Conservation (phyloP, 2,329 filamentous ascomycete species). For the Claviceps sp. region DNA sequence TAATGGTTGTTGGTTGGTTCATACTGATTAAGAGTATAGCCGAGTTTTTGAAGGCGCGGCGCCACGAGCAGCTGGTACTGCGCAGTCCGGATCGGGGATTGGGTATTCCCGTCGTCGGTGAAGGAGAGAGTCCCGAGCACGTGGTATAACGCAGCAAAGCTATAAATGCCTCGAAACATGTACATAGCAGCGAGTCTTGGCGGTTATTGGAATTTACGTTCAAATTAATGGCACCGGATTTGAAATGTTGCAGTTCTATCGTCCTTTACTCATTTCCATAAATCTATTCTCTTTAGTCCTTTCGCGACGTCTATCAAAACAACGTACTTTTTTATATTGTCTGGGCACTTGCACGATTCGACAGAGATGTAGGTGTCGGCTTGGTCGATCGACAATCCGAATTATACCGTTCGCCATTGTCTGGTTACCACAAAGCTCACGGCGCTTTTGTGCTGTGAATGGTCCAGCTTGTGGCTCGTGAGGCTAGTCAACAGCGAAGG, state of each 20-base stretch:
- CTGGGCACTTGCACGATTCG: too few species aligned
- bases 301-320: neutral
- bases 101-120: constrained; percentile 71
- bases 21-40: constrained; percentile 88
- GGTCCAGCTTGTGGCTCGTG: too few species aligned
- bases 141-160: constrained; percentile 41
- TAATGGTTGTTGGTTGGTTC: constrained; percentile 99
- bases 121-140: constrained; percentile 66
- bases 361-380: too few species aligned
- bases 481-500: too few species aligned
- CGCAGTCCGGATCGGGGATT: constrained; percentile 86
- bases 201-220: neutral
- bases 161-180: neutral
- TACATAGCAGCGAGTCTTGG: neutral
- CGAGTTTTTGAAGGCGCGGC: constrained; percentile 74
- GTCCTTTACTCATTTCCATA: too few species aligned
- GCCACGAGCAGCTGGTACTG: constrained; percentile 85
- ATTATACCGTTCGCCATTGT: too few species aligned
- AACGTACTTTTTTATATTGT: too few species aligned
- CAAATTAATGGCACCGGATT: neutral
- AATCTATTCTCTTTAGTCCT: neutral
- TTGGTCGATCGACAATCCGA: too few species aligned
- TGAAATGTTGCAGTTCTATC: neutral
- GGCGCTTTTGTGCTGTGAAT: too few species aligned
- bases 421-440: too few species aligned